These are phyloP conservation scores for Trametes pubescens DNA, from an alignment of 1,284 basidiomycete genomes.

Conservation along the genomic window DNA sequence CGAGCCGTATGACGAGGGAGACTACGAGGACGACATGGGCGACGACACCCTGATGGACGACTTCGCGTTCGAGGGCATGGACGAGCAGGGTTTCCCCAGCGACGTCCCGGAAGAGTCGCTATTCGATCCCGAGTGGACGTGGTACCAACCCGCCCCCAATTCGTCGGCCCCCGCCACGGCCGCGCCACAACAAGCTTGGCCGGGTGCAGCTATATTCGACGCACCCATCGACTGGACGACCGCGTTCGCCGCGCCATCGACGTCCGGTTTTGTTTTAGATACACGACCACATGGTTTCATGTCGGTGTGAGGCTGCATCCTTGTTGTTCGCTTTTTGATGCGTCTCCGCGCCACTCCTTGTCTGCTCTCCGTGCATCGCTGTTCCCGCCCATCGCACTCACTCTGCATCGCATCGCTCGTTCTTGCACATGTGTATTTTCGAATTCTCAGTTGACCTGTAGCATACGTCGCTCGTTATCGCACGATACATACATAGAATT, in stretches of 20 bases:
- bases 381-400: conserved; percentile 8
- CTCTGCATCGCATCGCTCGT: conserved; percentile 21
- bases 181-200: conserved; percentile 4
- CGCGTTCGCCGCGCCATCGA: conserved; percentile 2
- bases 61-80: conserved; percentile 11
- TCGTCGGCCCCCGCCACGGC: neutral
- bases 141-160: conserved; percentile 11
- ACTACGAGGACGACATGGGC: conserved; percentile 8
- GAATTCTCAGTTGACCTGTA: conserved; percentile 20
- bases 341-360: conserved; percentile 6
- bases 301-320: conserved; percentile 10
- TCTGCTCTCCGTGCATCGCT: conserved; percentile 3
- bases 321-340: neutral
- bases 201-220: conserved; percentile 3
- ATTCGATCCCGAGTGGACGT: conserved; percentile 25
- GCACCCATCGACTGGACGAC: conserved; percentile 14
- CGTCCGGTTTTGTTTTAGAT: neutral
- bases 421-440: conserved; percentile 20
- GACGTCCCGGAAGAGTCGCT: conserved; percentile 7
- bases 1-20: conserved; percentile 8
- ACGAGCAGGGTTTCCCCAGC: conserved; percentile 9
- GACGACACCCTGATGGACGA: conserved; percentile 17
- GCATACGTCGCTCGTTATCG: conserved; percentile 24
- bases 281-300: neutral
- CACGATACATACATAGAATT: conserved; percentile 6